These are phyloP conservation scores for Penicillium cosmopolitanum DNA, from an alignment of 495 filamentous ascomycete species.

Conservation along the genomic window DNA sequence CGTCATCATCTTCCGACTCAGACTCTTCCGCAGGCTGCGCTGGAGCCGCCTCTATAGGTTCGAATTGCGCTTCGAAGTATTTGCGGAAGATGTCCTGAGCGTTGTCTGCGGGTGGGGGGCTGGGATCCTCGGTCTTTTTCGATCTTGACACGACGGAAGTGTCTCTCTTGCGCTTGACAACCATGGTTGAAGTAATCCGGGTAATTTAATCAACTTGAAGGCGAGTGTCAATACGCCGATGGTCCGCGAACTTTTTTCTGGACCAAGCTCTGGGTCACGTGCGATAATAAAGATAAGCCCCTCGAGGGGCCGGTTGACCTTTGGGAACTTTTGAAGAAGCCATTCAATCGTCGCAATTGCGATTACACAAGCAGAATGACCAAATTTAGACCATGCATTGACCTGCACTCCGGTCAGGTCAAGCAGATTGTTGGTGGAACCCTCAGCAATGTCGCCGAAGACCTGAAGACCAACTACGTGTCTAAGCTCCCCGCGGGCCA, in stretches of 20 bases:
- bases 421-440: conserved; percentile 99
- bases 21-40: conserved; percentile 13
- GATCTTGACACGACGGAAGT: conserved; percentile 37
- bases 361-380: conserved; percentile 66
- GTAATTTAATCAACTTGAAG: neutral
- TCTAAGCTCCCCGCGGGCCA: conserved; percentile 78
- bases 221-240: conserved; percentile 5
- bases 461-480: conserved; percentile 87
- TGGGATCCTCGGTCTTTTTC: conserved; percentile 22
- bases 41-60: conserved; percentile 59
- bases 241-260: conserved; percentile 27
- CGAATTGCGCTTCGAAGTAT: conserved; percentile 87
- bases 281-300: conserved; percentile 43
- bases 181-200: conserved; percentile 26
- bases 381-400: conserved; percentile 92
- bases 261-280: conserved; percentile 35
- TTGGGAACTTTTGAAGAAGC: neutral
- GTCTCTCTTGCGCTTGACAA: conserved; percentile 46
- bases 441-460: conserved; percentile 63
- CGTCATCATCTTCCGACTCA: conserved; percentile 27
- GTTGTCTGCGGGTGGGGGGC: conserved; percentile 27
- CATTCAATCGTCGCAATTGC: conserved; percentile 14
- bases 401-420: conserved; percentile 91
- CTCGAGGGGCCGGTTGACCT: conserved; percentile 16
- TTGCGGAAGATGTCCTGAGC: conserved; percentile 66